Base-by-base conservation (phyloP, 2,329 filamentous ascomycete genomes). In the Penicillium griseofulvum region DNA sequence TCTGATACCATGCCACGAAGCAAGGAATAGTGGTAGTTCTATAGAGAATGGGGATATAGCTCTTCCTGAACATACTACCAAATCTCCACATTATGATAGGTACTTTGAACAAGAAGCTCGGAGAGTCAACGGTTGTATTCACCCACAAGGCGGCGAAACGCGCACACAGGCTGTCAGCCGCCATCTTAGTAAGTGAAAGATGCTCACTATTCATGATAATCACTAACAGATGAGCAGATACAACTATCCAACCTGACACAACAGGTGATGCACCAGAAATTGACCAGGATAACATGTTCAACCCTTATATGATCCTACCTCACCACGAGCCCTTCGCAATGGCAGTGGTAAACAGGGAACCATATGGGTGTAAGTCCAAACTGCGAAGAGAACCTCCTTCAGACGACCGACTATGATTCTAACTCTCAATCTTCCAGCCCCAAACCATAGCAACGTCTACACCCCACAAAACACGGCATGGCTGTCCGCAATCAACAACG, bases 381-480 rank as follows among this genome's bases (percentile, higher is more conserved):
- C 4, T 28, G 10, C 17, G 1, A 29, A 11, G 3, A 33, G 4
- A 24, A 36, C 5, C 6, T 6, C 3, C 19, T 4, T 7, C 16
- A 17, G 10, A 7, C 9, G 12, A 4, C 28, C 4, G 2, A 22
- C 22, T 1, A 11, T 9, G 1, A 22, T 6, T 5, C 29, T 56
- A 8, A 51, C 38, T 28, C 5, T 6, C 12, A 10, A 16, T 19
- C 14, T 6, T 16, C 16, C 48, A 74, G 76, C 80, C 0, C 80
- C 84, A 1, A 87, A 83, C 61, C 83, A 87, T 53, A 75, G 78
- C 17, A 84, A 81, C 17, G 75, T 85, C 2, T 76, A 81, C 46
- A 86, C 85, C 2, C 89, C 89, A 0, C 89, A 93, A 63, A 91
- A 93, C 63, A 87, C 86, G 47, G 87, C 86, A 0, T 92, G 87